Percentiles rank a stretch among this genome's conserved stretches.
These are phyloP conservation scores for Colletotrichum sp. DNA, from an alignment of 2,329 filamentous ascomycete species.

Conservation along the genomic window DNA sequence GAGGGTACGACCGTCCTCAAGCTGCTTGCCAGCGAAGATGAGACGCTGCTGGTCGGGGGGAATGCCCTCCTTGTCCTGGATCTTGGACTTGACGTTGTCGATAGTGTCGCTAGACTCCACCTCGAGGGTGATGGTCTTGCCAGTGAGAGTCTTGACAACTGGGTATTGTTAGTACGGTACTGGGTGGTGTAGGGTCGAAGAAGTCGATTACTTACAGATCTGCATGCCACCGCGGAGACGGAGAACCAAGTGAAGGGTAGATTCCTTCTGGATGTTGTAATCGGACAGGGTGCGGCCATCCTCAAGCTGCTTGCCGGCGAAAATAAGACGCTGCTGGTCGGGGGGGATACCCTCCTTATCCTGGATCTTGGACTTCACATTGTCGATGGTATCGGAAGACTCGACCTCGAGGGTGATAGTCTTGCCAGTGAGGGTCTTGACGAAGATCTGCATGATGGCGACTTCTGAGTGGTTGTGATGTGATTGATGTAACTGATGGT, in stretches of 20 bases:
- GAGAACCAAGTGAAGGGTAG: conserved; percentile 76
- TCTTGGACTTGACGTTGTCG: conserved; percentile 97
- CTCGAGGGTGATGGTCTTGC: conserved; percentile 93
- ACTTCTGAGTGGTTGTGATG: conserved; percentile 28
- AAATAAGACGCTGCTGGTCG: conserved; percentile 85
- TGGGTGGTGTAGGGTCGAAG: rapidly evolving
- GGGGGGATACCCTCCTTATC: conserved; percentile 91
- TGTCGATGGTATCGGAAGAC: conserved; percentile 81
- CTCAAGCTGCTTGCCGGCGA: conserved; percentile 63
- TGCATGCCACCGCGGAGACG: conserved; percentile 72
- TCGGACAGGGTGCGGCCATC: conserved; percentile 59
- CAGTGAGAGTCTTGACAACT: conserved; percentile 83
- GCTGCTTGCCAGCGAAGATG: conserved; percentile 95
- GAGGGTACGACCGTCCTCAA: conserved; percentile 91
- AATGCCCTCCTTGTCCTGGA: conserved; percentile 97
- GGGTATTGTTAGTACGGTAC: neutral
- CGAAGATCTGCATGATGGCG: conserved; percentile 92
- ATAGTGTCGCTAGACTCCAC: conserved; percentile 91
- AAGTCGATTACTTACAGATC: conserved; percentile 49
- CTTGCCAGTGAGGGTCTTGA: conserved; percentile 95
- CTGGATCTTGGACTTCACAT: conserved; percentile 89
- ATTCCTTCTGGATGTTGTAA: conserved; percentile 67
- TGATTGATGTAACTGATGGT: conserved; percentile 5
- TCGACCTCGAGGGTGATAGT: conserved; percentile 85
- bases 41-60: conserved; percentile 95